Evolutionary conservation across 2,329 filamentous ascomycete genomes (phyloP).

Genomic region (Trichophyton schoenleinii): DNA sequence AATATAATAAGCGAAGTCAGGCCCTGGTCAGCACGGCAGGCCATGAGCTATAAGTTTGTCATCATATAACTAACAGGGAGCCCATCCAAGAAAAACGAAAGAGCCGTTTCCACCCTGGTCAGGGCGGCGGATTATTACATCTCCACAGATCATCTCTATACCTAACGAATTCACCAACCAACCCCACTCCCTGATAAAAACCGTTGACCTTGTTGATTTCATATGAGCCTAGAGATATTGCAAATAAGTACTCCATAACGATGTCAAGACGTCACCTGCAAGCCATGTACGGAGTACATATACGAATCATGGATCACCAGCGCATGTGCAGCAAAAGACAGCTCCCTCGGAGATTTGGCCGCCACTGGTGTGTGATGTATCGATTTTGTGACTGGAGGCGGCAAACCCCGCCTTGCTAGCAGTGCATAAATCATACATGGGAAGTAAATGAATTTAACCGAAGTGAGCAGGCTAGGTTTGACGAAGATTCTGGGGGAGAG

Average conservation of each 20-base stretch:
- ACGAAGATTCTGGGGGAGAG: too few relatives aligned
- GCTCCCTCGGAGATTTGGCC: neutral
- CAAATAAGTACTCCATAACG: neutral
- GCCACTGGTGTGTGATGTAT: neutral
- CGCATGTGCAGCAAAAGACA: neutral
- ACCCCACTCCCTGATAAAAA: neutral
- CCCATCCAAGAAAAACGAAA: neutral
- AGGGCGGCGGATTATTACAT: neutral
- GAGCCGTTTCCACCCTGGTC: neutral
- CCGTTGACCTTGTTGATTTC: neutral
- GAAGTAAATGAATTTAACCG: neutral
- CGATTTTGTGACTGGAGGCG: neutral
- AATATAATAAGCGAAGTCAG: too few relatives aligned
- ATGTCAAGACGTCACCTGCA: neutral
- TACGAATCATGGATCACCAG: neutral
- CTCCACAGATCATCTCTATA: neutral
- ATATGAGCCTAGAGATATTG: neutral
- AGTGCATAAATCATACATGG: neutral
- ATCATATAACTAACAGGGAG: neutral
- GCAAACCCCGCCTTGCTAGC: neutral
- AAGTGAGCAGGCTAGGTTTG: too few relatives aligned
- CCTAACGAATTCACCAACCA: neutral
- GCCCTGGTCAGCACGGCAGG: too few relatives aligned
- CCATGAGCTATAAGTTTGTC: too few relatives aligned
- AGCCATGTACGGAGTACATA: neutral